Conservation (phyloP, 768 basidiomycete species). For the Boletus sp. region DNA sequence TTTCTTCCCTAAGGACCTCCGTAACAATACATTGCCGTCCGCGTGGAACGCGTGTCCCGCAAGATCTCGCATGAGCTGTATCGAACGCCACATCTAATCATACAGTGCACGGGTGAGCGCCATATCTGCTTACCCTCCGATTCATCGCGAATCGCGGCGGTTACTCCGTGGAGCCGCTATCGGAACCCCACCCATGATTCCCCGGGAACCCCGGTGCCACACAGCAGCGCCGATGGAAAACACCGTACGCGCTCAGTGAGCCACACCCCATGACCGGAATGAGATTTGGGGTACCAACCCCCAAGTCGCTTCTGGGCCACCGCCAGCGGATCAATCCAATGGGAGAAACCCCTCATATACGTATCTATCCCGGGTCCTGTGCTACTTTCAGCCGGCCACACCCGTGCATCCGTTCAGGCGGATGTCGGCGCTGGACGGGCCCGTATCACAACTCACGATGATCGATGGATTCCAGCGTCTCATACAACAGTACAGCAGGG, state of each 20-base stretch:
- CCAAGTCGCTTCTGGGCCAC: not conserved
- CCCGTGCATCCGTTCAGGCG: not conserved
- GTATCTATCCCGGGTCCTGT: not conserved
- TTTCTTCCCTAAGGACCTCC: constrained; percentile 4
- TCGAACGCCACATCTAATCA: not conserved
- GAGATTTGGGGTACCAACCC: constrained; percentile 12
- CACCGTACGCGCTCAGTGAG: not conserved
- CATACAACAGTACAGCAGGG: not conserved
- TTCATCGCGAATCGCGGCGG: constrained; percentile 15
- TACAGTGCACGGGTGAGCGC: not conserved
- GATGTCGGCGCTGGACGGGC: constrained; percentile 14
- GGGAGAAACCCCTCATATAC: constrained; percentile 10
- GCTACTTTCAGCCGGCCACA: not conserved
- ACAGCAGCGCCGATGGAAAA: constrained; percentile 6
- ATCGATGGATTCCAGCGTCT: not conserved
- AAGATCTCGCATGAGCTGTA: not conserved
- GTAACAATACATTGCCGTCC: not conserved
- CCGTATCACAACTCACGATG: not conserved
- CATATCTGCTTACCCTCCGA: not conserved
- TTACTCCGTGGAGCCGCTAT: constrained; percentile 10
- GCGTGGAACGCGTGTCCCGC: not conserved
- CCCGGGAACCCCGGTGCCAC: not conserved
- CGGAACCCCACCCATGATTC: not conserved
- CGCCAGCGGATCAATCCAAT: constrained; percentile 2
- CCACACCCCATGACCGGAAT: not conserved